Conservation (phyloP, 2,329 filamentous ascomycete genomes). For the Apiospora saccharicola region DNA sequence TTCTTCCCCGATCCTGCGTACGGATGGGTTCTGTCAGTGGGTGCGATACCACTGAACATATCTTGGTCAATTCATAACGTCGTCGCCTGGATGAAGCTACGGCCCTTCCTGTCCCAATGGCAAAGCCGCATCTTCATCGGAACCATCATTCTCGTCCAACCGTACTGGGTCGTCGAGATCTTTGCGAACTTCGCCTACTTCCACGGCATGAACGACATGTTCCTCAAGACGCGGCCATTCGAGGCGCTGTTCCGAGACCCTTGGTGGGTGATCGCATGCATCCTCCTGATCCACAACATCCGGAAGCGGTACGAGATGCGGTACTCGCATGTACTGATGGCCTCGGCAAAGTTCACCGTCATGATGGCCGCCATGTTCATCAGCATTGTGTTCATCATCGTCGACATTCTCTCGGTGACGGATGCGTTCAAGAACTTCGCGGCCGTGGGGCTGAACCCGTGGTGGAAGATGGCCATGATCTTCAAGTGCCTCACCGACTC, state of each 20-base stretch:
- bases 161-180: slow-evolving; percentile 71
- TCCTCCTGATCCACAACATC: slow-evolving; percentile 68
- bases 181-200: slow-evolving; percentile 72
- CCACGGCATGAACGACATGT: slow-evolving; percentile 60
- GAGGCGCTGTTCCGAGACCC: slow-evolving; percentile 70
- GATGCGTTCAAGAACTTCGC: slow-evolving; percentile 52
- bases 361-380: slow-evolving; percentile 68
- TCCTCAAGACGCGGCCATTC: slow-evolving; percentile 61
- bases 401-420: slow-evolving; percentile 68
- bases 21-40: slow-evolving; percentile 69
- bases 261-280: slow-evolving; percentile 72
- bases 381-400: slow-evolving; percentile 65
- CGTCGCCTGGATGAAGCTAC: slow-evolving; percentile 72
- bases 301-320: slow-evolving; percentile 67
- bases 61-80: slow-evolving; percentile 72
- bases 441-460: slow-evolving; percentile 62
- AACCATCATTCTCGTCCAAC: slow-evolving; percentile 64
- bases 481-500: slow-evolving; percentile 74
- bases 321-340: slow-evolving; percentile 62
- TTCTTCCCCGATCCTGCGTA: slow-evolving; percentile 56
- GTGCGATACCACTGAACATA: slow-evolving; percentile 66
- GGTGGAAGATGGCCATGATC: slow-evolving; percentile 68
- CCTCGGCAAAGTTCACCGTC: slow-evolving; percentile 70
- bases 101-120: slow-evolving; percentile 61
- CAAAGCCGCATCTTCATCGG: slow-evolving; percentile 64